Conservation (phyloP, 1,284 basidiomycete genomes). For the Gomphus sp. region DNA sequence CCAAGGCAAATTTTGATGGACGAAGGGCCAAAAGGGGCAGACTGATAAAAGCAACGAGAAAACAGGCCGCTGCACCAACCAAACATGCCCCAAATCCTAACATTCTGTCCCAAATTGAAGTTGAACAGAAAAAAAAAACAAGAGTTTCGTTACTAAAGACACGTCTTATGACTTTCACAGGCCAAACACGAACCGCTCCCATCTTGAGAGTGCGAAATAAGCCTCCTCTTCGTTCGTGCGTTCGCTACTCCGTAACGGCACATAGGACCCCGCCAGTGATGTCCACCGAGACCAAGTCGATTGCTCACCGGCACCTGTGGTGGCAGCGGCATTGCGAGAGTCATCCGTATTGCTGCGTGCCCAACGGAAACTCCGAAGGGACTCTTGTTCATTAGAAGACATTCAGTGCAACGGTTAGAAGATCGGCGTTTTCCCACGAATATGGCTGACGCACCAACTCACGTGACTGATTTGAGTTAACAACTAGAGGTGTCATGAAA, state of each 20-base stretch:
- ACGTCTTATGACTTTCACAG: not conserved
- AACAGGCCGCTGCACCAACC: slow-evolving; percentile 87
- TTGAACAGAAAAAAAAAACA: not conserved
- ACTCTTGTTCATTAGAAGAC: slow-evolving; percentile 11
- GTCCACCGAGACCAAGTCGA: slow-evolving; percentile 66
- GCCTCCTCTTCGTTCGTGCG: slow-evolving; percentile 93
- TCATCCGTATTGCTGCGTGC: slow-evolving; percentile 69
- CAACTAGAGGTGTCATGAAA: too few species aligned
- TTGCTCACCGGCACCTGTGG: slow-evolving; percentile 19
- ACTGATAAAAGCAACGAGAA: slow-evolving; percentile 90
- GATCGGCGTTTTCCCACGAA: too few species aligned
- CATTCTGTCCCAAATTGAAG: slow-evolving; percentile 39
- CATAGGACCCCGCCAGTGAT: slow-evolving; percentile 68
- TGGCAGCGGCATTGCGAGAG: slow-evolving; percentile 37
- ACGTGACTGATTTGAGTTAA: too few species aligned
- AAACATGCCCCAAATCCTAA: slow-evolving; percentile 92
- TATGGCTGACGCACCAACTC: too few species aligned
- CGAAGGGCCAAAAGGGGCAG: slow-evolving; percentile 77
- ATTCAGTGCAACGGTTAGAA: not conserved
- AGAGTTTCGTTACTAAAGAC: not conserved
- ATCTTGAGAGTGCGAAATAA: slow-evolving; percentile 85
- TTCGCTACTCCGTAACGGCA: slow-evolving; percentile 80
- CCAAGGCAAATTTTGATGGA: slow-evolving; percentile 82
- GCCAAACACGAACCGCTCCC: slow-evolving; percentile 60
- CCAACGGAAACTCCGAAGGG: slow-evolving; percentile 63